Evolutionary conservation across 768 basidiomycete genomes (phyloP).

Genomic region (Tylopilus subfusipes): DNA sequence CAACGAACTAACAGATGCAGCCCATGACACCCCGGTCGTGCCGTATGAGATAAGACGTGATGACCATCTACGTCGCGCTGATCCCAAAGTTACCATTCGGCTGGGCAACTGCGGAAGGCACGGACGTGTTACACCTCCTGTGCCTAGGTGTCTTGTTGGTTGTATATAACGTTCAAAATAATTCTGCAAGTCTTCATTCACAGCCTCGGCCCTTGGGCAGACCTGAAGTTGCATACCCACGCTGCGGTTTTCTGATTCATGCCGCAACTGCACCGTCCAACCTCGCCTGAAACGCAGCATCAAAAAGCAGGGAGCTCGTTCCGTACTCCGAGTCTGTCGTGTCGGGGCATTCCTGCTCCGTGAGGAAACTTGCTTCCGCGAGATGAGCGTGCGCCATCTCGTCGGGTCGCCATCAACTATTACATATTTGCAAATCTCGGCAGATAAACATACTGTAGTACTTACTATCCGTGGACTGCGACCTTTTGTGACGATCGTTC

Average conservation of each 20-base stretch:
- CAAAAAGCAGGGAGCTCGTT: not conserved
- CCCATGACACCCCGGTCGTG: not conserved
- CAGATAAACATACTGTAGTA: not conserved
- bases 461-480: slow-evolving; percentile 5
- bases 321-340: not conserved
- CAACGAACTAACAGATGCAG: not conserved
- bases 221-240: not conserved
- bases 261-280: not conserved
- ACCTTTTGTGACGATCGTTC: not conserved
- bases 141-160: not conserved
- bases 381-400: not conserved
- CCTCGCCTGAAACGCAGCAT: not conserved
- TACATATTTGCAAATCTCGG: slow-evolving; percentile 2
- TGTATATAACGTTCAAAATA: not conserved
- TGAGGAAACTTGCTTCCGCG: not conserved
- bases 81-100: not conserved
- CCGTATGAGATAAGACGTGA: not conserved
- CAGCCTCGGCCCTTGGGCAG: not conserved
- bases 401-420: not conserved
- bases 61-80: not conserved
- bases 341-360: not conserved
- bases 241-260: not conserved
- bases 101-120: not conserved
- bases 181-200: not conserved
- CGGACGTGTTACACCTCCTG: not conserved